These are phyloP conservation scores for Malus hybrid DNA, from an alignment of 331 rosid genomes.

Conservation along the genomic window DNA sequence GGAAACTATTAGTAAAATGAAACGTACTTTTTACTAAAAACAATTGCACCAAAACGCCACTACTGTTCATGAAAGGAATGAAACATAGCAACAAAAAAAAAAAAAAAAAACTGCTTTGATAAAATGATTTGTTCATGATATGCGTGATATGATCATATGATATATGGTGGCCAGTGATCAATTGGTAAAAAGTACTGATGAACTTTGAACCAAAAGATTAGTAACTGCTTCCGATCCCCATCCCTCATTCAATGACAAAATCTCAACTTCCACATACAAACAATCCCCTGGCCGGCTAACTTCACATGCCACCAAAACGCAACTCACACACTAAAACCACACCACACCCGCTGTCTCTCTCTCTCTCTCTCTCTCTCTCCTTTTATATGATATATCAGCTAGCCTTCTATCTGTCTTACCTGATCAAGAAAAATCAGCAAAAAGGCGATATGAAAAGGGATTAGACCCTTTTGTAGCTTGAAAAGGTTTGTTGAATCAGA, in stretches of 20 bases:
- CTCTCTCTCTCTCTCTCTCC: slow-evolving; percentile 1
- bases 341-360: neutral
- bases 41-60: neutral
- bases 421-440: slow-evolving; percentile 17
- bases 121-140: slow-evolving; percentile 51
- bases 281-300: slow-evolving; percentile 77
- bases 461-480: slow-evolving; percentile 44
- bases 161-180: slow-evolving; percentile 40
- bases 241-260: slow-evolving; percentile 50
- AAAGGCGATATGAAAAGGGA: slow-evolving; percentile 6
- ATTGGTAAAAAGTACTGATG: neutral
- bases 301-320: slow-evolving; percentile 83
- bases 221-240: slow-evolving; percentile 36
- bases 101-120: neutral
- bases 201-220: neutral
- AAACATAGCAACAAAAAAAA: neutral
- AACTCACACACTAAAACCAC: slow-evolving; percentile 7
- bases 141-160: neutral
- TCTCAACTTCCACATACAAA: slow-evolving; percentile 48
- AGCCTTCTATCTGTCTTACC: neutral
- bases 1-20: too few species aligned
- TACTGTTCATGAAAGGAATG: neutral
- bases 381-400: neutral
- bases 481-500: slow-evolving; percentile 22
- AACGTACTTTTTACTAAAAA: neutral